Base-by-base conservation (phyloP, 2,329 filamentous ascomycete species). In the Chrysoporthe cubensis region DNA sequence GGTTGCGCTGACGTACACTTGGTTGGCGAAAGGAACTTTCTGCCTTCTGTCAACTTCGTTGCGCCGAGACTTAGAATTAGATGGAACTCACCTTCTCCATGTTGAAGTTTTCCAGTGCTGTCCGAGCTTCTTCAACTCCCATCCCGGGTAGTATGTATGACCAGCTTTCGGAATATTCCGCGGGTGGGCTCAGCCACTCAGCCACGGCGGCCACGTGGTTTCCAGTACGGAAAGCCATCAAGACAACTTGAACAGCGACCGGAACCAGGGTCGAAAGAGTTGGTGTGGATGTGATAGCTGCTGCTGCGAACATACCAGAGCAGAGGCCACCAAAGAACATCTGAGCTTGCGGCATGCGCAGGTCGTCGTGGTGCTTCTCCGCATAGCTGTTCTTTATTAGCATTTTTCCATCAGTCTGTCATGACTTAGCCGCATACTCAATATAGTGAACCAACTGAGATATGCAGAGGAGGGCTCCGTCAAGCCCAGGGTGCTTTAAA, bases 361-460 rank as follows among this genome's bases (percentile, higher is more conserved):
- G 78, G 83, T 88, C 80, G 76, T 83, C 75, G 78, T 85, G 81
- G 81, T 87, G 78, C 83, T 84, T 85, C 72, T 86, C 84, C 43
- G 79, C 79, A 65, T 84, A 82, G 71, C 84, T 86, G 52, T 60
- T 40, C 42, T 18, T 4, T 3, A 63, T 70, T 52, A 62, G 60
- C 26, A 26, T 7, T 40, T 34, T 2, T 18, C 21, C 9, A 13
- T 48, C 6, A 34, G 11, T 32, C 32, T 16, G 50, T 54, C 26
- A 2, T 34, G 50, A 32, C 26, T 34, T 9, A 37, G 14, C 42
- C 62, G 81, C 86, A 73, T 80, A 90, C 85, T 90, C 88, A 70
- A 92, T 89, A 77, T 90, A 91, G 75, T 91, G 88, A 60, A 86
- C 86, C 65, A 91, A 76, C 76, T 92, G 90, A 64, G 88, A 82